A percentile compares a stretch with the other conserved stretches of the same genome.
Conservation (phyloP, 2,329 filamentous ascomycete genomes). For the Nemania abortiva region DNA sequence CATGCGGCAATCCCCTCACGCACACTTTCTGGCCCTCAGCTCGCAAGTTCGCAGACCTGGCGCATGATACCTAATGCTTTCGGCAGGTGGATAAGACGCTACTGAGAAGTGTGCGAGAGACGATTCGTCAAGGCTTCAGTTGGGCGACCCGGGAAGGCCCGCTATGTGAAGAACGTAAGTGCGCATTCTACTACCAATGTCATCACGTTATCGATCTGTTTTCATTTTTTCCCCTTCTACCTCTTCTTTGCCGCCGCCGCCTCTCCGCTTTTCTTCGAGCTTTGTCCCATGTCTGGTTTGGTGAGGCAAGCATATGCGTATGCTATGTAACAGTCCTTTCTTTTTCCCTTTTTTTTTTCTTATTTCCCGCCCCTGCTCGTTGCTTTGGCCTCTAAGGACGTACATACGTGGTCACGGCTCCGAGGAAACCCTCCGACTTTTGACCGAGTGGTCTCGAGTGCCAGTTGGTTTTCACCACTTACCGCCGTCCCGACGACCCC, state of each 20-base stretch:
- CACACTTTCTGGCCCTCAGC: constrained; percentile 41
- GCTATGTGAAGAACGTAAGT: constrained; percentile 95
- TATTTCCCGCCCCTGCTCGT: neutral
- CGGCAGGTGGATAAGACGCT: constrained; percentile 88
- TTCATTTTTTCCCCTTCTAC: neutral
- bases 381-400: neutral
- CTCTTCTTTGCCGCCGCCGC: constrained; percentile 6
- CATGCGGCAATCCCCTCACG: constrained; percentile 43
- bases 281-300: constrained; percentile 14
- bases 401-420: neutral
- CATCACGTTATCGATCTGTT: constrained; percentile 30
- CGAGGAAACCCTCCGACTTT: constrained; percentile 5
- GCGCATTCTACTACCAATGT: constrained; percentile 35
- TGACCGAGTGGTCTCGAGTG: constrained; percentile 14
- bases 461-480: constrained; percentile 8
- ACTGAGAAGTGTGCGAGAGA: constrained; percentile 87
- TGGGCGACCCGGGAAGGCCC: constrained; percentile 97
- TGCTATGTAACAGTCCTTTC: neutral
- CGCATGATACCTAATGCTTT: constrained; percentile 50
- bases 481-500: constrained; percentile 17
- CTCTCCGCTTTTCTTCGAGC: constrained; percentile 21
- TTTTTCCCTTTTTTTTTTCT: neutral
- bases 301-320: constrained; percentile 25
- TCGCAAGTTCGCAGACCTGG: constrained; percentile 40
- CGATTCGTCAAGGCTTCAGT: constrained; percentile 93